Base-by-base conservation (phyloP, 1,284 basidiomycete species). In the Lignosus rhinocerotis region DNA sequence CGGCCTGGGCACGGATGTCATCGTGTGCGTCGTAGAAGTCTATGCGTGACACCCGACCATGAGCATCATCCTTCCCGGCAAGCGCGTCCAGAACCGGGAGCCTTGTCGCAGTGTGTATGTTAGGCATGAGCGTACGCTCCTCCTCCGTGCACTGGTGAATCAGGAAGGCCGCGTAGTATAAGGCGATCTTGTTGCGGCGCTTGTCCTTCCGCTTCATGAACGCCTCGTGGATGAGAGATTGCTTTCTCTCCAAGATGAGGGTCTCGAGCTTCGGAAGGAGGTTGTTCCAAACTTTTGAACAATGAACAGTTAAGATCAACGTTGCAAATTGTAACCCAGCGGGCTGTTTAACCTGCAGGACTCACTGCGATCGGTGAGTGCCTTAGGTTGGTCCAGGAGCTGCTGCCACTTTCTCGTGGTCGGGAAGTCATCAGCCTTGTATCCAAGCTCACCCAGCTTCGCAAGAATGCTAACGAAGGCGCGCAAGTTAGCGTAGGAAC, bases 291-390 rank as follows among this genome's bases (percentile, higher is more conserved):
- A 42, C 54, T 55, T 25, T 39, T 42, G 39, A 45, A 11, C 25
- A 10, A 45, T 12, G 25, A 11, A 11, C 25, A 10, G 30, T 12
- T 9, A 11, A 5, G 17, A 12, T 45, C 3, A 9, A 14, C 21
- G 6, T 19, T 12, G 9, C 3, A 30, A 11, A 30, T 30, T 3
- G 2, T 2, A 12, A 30, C 7, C n/a, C 11, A 5, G 11, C 11
- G 17, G 14, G n/a, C 3, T 14, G 17, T 30, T 1, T 19, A 17
- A 30, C 6, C 19, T 14, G 43, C 30, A 19, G 30, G n/a, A 47
- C 52, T 25, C 7, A 54, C 52, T 30, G 19, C 52, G 43, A 14
- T 46, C 44, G 11, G 52, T 54, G 41, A 54, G 33, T 14, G 47
- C 52, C 44, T 47, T 54, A 2, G 52, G 31, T 19, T 54, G 41